Base-by-base conservation (phyloP, 495 filamentous ascomycete genomes). In the Neurospora sp. region DNA sequence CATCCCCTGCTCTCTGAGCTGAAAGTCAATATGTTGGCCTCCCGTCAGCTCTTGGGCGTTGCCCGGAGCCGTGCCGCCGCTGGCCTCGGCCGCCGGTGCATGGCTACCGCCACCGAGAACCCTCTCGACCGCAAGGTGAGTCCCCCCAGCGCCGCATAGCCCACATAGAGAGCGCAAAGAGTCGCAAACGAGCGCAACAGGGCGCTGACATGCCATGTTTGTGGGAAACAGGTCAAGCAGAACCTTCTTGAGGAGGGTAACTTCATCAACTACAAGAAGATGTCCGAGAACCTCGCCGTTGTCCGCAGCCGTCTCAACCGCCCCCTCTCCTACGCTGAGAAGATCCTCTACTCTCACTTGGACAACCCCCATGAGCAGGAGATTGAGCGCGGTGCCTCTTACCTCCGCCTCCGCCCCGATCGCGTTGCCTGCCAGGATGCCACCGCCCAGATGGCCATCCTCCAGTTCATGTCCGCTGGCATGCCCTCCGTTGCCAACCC, bases 341-440 rank as follows among this genome's bases (percentile, higher is more conserved):
- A 99, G 90, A 92, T 99, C 78, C 89, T 99, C 78, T 98, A 99
- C 90, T 97, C 94, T 76, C 96, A 99, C 85, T 87, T 99, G 81
- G 96, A 99, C 86, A 94, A 99, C 83, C 96, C 96, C 71, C 93
- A 99, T 78, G 91, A 90, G 77, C 94, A 97, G 83, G 96, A 98
- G 7, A 96, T 98, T 77, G 91, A 98, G 90, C 93, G 96, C 80
- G 96, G 96, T 77, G 90, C 89, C 75, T 97, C 93, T 72, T 98
- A 99, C 87, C 91, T 99, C 73, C 96, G 93, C 85, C 90, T 99
- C 74, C 93, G 96, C 72, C 96, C 96, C 60, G 96, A 99, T 83
- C 93, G 96, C 84, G 96, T 99, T 78, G 96, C 96, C 86, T 98
- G 95, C 88, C 96, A 99, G 88, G 96, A 99, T 90, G 96, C 96